Evolutionary conservation across 371 early-diverging fungal genomes (phyloP), one percentile per base, ranked within the genome.

Genomic region (Mortierella sp.): DNA sequence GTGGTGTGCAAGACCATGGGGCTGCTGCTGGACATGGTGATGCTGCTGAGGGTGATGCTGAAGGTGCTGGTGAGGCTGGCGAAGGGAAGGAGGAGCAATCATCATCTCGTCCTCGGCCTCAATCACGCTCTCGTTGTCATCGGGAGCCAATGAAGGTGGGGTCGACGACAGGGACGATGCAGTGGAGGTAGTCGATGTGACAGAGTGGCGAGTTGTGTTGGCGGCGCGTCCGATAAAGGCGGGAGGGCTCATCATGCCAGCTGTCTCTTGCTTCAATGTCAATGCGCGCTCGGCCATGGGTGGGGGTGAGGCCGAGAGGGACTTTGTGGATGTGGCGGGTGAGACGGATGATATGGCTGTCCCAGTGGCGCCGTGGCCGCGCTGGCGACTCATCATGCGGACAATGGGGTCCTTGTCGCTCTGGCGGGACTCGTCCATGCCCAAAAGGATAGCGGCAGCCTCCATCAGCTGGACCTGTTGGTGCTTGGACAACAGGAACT

Each of bases 391-490:
- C 57, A 82, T 69, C 75, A 74, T 64, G 61, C 82, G 82, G 16
- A 78, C 80, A 40, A 80, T 82, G 34, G 71, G 71, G 50, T 82
- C 82, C 73, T 79, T 73, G 73, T 83, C 82, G n/a, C 61, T 37
- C 43, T 90, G 67, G 8, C 83, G 80, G 3, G 74, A 57, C 28
- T 74, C 76, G 37, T 81, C 92, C 90, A 93, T 90, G 64, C 91
- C 90, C 64, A 94, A 82, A 43, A 94, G 77, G 53, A 94, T 93
- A 48, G 93, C 91, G 5, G 95, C 95, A 21, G 95, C 95, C 77
- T 95, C 95, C 78, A 95, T 87, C 87, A 95, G 82, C 74, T 94
- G 94, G 2, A 95, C 95, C 81, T 95, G 95, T 73, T 94, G 94
- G 80, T 95, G 95, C 76, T 94, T 94, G 50, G 94, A 92, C 46